Evolutionary conservation across 1,139 yeast species (phyloP), one percentile per base, ranked within the genome.

Genomic region (Lodderomyces metapsilosis): DNA sequence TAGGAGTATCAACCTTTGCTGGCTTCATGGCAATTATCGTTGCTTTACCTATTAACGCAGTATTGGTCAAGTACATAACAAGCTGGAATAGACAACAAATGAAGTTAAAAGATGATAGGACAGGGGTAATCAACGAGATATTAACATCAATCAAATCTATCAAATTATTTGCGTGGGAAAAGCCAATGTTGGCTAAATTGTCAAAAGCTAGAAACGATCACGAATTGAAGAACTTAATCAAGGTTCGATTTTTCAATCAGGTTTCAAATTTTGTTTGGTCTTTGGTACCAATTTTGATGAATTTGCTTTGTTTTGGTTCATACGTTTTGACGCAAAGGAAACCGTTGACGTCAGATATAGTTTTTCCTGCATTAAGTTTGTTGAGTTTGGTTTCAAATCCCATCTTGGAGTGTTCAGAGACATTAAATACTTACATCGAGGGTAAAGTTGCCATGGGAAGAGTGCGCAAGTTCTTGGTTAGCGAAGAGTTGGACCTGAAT

Each of bases 51-150:
- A 43, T 62, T 33, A 59, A 64, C 38, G 51, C 59, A n/a, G 44
- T 52, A 10, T 51, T 66, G 59, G 74, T 85, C 2, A 70, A 67
- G 47, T 66, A 64, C 36, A 60, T 78, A 43, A 76, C 80, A 52
- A 52, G 54, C 6, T 58, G 77, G 47, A 76, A 78, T 46, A 79
- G 78, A 45, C 64, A 71, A 18, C 87, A 83, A 56, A 85, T 87
- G 95, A 70, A 68, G 41, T 71, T 74, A 47, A 85, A 84, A 52
- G 71, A 66, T 41, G 57, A 55, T n/a, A 49, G 72, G 44, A 58
- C 64, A 1, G 50, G 62, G 16, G 52, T 64, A 31, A 62, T 66
- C 7, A 62, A 63, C 30, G 72, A 66, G 45, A 62, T 66, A 20
- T 53, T 66, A 34, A 52, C 54, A 27, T 58, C 70, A 4, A 61